Evolutionary conservation across 148 eudicot species (phyloP).

Genomic region (Rheum nobile): DNA sequence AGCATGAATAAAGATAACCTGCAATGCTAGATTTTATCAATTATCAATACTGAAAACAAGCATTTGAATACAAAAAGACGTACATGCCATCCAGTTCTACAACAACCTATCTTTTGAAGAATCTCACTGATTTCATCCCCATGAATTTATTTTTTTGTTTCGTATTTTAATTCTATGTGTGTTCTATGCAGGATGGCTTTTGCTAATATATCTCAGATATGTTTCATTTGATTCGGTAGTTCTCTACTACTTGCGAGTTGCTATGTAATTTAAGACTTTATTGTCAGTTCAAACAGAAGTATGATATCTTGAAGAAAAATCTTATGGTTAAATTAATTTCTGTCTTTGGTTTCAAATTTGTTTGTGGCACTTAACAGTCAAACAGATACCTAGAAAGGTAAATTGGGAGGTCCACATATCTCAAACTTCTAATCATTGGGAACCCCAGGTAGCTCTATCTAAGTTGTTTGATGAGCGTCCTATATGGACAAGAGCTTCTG

Average conservation of each 20-base stretch:
- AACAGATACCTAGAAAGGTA: conserved; percentile 77
- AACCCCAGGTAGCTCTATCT: conserved; percentile 59
- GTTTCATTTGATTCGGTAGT: background rate
- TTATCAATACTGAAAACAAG: background rate
- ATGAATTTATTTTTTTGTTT: background rate
- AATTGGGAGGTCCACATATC: conserved; percentile 62
- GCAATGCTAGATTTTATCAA: background rate
- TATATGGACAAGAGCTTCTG: conserved; percentile 67
- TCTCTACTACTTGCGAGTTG: background rate
- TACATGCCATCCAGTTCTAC: background rate
- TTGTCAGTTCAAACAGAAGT: background rate
- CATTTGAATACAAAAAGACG: background rate
- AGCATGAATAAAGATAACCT: background rate
- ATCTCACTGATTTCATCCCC: background rate
- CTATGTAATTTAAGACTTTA: background rate
- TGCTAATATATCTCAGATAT: background rate
- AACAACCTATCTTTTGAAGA: background rate
- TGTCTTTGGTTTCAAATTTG: background rate
- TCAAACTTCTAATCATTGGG: conserved; percentile 59
- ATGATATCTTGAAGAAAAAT: background rate
- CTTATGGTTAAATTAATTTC: background rate
- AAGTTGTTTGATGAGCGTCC: conserved; percentile 86
- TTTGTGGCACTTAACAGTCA: conserved; percentile 43
- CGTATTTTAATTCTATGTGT: background rate
- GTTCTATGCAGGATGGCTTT: background rate